Conservation (phyloP, 352 stramenopile species). For the Phytophthora tentaculata region DNA sequence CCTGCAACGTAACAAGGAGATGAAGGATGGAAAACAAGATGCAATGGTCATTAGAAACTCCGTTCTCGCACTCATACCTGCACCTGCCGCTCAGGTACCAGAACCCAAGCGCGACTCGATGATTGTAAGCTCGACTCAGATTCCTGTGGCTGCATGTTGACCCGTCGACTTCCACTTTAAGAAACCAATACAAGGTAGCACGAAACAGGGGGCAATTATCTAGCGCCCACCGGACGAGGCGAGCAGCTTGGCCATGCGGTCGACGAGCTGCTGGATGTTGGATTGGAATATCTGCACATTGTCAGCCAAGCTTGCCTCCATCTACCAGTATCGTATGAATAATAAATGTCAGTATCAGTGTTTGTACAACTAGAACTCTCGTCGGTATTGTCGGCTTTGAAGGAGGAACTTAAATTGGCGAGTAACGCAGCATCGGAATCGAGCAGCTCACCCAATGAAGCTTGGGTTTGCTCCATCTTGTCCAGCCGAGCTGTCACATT, state of each 20-base stretch:
- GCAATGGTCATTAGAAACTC: conserved; percentile 46
- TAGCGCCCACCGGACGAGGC: conserved; percentile 25
- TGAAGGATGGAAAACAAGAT: conserved; percentile 24
- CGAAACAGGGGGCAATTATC: conserved; percentile 11
- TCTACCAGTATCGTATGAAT: conserved; percentile 36
- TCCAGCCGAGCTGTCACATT: conserved; percentile 54
- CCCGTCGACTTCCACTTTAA: conserved; percentile 9
- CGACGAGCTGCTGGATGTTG: conserved; percentile 80
- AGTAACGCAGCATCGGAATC: conserved; percentile 68
- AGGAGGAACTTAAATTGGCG: conserved; percentile 66
- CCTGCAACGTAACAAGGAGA: conserved; percentile 35
- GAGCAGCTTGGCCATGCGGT: conserved; percentile 67
- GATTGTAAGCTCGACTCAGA: conserved; percentile 23
- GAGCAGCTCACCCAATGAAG: conserved; percentile 62
- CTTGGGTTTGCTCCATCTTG: conserved; percentile 69
- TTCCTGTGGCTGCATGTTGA: conserved; percentile 29
- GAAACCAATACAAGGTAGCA: conserved; percentile 32
- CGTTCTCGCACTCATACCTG: conserved; percentile 42
- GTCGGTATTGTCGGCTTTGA: too few relatives aligned
- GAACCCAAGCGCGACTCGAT: conserved; percentile 48
- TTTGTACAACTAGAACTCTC: neutral
- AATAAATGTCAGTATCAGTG: conserved; percentile 14
- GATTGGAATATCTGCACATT: conserved; percentile 82
- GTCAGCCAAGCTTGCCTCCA: conserved; percentile 74
- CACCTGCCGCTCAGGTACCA: conserved; percentile 33